Evolutionary conservation across 768 basidiomycete species (phyloP), one percentile per base, ranked within the genome.

Genomic region (Naganishia friedmannii): DNA sequence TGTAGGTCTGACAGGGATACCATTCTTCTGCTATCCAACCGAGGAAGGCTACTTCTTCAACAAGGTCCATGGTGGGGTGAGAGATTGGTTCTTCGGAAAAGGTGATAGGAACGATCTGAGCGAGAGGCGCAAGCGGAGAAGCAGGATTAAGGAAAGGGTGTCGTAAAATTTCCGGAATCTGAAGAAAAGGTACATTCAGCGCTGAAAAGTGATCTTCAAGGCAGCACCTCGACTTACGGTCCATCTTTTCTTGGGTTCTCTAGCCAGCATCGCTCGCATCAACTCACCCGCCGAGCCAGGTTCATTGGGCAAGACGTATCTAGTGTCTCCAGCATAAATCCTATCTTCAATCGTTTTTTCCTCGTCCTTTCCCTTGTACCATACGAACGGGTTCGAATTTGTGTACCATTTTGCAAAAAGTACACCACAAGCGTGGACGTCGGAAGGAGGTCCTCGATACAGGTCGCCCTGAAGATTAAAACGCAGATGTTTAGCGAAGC

Each of bases 361-460:
- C 0, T 46, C 63, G 8, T 78, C 78, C n/a, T 75, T 70, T 12
- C 48, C 31, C 9, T 51, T 28, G n/a, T 70, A 51, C 37, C 54
- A 51, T 19, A 71, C 48, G 66, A 74, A 80, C 13, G 79, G 79
- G 65, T 78, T 74, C 3, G 56, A 55, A 23, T 73, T 58, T 6
- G 67, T 73, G 8, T 78, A 71, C 21, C 77, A 53, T 67, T 80
- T 78, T 48, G 68, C 51, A 8, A 78, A 68, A 28, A 80, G 68
- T 19, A 80, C 77, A 6, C 79, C 79, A 10, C 79, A 75, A 0
- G 78, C 72, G 73, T 77, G 78, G n/a, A 80, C 74, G 51, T 80
- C 79, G 66, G 74, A 76, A 7, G 72, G 67, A 37, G 70, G 66
- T 1, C 77, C 74, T 55, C 77, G 72, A 42, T 79, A 78, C 10